A percentile compares a stretch with the other conserved stretches of the same genome.
These are phyloP conservation scores for Streptanthus diversifolius DNA, from an alignment of 345 rosid genomes.

Conservation along the genomic window DNA sequence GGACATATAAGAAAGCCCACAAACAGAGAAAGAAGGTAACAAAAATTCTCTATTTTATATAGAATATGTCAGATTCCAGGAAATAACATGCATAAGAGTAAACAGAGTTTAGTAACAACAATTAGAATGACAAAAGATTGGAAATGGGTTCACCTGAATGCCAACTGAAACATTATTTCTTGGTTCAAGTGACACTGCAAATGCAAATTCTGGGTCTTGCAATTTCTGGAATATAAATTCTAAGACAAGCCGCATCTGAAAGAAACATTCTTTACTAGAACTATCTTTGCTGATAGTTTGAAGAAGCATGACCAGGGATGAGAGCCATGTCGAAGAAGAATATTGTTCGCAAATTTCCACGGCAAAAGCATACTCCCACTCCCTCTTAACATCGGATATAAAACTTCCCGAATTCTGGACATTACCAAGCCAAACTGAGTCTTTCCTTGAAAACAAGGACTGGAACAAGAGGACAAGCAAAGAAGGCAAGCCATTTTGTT, in stretches of 20 bases:
- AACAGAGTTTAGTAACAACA: neutral
- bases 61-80: neutral
- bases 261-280: constrained; percentile 35
- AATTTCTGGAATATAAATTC: constrained; percentile 61
- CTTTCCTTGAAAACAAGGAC: constrained; percentile 58
- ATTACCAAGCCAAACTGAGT: constrained; percentile 36
- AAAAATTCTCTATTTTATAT: neutral
- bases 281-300: constrained; percentile 38
- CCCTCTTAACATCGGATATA: constrained; percentile 40
- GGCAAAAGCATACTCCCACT: constrained; percentile 88
- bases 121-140: neutral
- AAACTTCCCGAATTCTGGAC: constrained; percentile 32
- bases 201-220: constrained; percentile 78
- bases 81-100: neutral
- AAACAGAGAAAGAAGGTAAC: constrained; percentile 13
- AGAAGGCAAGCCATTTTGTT: constrained; percentile 67
- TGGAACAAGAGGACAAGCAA: constrained; percentile 69
- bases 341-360: constrained; percentile 70
- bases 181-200: constrained; percentile 57
- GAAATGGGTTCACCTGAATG: constrained; percentile 60
- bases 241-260: constrained; percentile 51
- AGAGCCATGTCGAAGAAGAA: constrained; percentile 80
- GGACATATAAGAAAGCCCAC: constrained; percentile 1
- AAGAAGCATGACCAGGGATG: constrained; percentile 64
- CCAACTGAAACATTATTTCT: constrained; percentile 44